Conservation (phyloP, 2,329 filamentous ascomycete species). For the Trichoderma sp. region DNA sequence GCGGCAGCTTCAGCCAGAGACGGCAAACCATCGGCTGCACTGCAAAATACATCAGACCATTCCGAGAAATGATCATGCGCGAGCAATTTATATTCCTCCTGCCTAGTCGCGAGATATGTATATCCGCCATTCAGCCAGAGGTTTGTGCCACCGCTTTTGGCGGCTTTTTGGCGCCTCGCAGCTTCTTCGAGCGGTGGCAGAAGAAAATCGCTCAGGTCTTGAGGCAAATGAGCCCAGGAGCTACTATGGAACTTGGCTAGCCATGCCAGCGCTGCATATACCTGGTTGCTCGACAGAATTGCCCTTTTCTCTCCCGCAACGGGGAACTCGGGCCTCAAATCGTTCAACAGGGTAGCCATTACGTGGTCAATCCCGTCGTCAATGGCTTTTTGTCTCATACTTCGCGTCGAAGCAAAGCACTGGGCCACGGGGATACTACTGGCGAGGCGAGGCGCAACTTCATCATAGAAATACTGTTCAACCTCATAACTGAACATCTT, state of each 20-base stretch:
- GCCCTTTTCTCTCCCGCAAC: conserved; percentile 59
- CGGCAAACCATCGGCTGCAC: conserved; percentile 32
- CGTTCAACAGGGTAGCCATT: conserved; percentile 61
- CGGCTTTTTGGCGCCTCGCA: conserved; percentile 33
- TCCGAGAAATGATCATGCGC: conserved; percentile 52
- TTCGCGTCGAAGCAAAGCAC: conserved; percentile 52
- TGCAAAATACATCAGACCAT: conserved; percentile 58
- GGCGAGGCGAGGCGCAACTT: conserved; percentile 55
- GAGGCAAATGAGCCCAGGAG: conserved; percentile 49
- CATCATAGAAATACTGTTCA: conserved; percentile 67
- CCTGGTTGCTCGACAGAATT: conserved; percentile 52
- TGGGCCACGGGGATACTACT: conserved; percentile 52
- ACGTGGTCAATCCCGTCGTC: conserved; percentile 43
- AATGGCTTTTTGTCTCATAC: conserved; percentile 32
- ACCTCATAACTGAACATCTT: conserved; percentile 70
- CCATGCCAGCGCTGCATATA: conserved; percentile 62
- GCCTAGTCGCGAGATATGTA: conserved; percentile 67
- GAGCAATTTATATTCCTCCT: conserved; percentile 58
- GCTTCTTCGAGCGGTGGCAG: conserved; percentile 61
- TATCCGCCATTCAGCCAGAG: conserved; percentile 71
- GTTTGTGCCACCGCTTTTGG: conserved; percentile 33
- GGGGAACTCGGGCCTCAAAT: conserved; percentile 58
- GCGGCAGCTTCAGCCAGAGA: conserved; percentile 60
- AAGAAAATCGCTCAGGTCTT: conserved; percentile 45
- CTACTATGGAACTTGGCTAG: conserved; percentile 63